Base-by-base conservation (phyloP, 2,329 filamentous ascomycete genomes). In the Alternaria sp. region DNA sequence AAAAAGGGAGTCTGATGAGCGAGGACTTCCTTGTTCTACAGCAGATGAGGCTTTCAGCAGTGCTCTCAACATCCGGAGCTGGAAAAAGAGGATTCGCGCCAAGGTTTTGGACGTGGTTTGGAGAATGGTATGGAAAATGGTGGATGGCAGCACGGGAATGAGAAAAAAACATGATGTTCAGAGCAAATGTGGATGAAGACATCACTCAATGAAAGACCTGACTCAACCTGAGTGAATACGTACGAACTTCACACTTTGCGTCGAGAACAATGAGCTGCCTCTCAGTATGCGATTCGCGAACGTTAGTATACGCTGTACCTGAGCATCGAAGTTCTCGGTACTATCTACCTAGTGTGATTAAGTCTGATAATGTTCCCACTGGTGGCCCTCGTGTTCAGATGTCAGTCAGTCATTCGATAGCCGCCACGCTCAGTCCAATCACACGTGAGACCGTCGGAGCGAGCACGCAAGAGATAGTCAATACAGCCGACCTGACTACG, bases 201-300 rank as follows among this genome's bases (percentile, higher is more conserved):
- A 3, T 30, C 28, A 7, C 0, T 1, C 3, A 30, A 30, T 1
- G 28, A 1, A 5, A 3, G 3, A 12, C 9, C 3, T 30, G 8
- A 30, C 1, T 30, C 28, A 42, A 12, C 3, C 39, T 24, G 20
- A 8, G 5, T 24, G 5, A 3, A 42, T 11, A 11, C 11, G 7
- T 24, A 7, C 14, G 6, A 5, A 5, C 11, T 24, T 14, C 6
- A 7, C 22, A 20, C 14, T 8, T 7, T 7, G 20, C 3, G 0
- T 42, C 3, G 11, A 42, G 28, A 5, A 4, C 5, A 5, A 11
- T 5, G 8, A 7, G 11, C 4, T 7, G 20, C 7, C 39, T 16
- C 20, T 24, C 11, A 24, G 24, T 6, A 4, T 16, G 20, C 12
- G 5, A 14, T 20, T 16, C 20, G 1, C 6, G 1, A 24, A 42